Evolutionary conservation across 768 basidiomycete genomes (phyloP).

Genomic region (Clathrus columnatus): DNA sequence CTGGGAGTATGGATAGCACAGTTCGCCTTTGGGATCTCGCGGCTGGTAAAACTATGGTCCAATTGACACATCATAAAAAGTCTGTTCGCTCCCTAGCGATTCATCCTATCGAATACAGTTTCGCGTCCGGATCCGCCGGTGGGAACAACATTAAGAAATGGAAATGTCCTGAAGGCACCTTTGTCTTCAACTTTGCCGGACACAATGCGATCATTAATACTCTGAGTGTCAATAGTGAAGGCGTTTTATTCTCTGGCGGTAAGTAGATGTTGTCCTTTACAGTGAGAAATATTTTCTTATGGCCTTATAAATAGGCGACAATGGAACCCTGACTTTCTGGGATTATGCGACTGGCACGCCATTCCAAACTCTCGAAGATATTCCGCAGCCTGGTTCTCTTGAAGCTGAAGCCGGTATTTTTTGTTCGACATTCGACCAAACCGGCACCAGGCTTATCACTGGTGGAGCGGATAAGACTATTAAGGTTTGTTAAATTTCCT

Average conservation of each 20-base stretch:
- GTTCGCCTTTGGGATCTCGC: constrained; percentile 95
- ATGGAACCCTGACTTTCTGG: constrained; percentile 88
- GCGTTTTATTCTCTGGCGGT: constrained; percentile 97
- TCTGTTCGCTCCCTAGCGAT: constrained; percentile 90
- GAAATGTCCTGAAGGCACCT: constrained; percentile 94
- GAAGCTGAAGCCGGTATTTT: constrained; percentile 97
- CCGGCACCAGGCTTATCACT: constrained; percentile 88
- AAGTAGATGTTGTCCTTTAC: constrained; percentile 19
- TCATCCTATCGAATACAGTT: constrained; percentile 94
- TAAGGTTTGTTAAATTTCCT: constrained; percentile 51
- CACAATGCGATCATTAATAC: constrained; percentile 99
- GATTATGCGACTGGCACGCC: constrained; percentile 91
- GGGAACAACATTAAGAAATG: constrained; percentile 99
- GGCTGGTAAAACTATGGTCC: constrained; percentile 93
- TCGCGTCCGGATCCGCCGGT: constrained; percentile 93
- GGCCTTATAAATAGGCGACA: constrained; percentile 60
- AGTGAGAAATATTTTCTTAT: not conserved
- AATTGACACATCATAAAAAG: constrained; percentile 99
- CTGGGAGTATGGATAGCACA: constrained; percentile 97
- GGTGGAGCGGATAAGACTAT: constrained; percentile 99
- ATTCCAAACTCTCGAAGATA: constrained; percentile 89
- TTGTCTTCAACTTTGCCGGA: constrained; percentile 93
- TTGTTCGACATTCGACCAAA: constrained; percentile 94
- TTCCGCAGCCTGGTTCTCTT: constrained; percentile 94
- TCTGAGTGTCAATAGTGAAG: constrained; percentile 85